Evolutionary conservation across 2,329 filamentous ascomycete genomes (phyloP), one percentile per base, ranked within the genome.

Genomic region (Arthrobotrys conoides): DNA sequence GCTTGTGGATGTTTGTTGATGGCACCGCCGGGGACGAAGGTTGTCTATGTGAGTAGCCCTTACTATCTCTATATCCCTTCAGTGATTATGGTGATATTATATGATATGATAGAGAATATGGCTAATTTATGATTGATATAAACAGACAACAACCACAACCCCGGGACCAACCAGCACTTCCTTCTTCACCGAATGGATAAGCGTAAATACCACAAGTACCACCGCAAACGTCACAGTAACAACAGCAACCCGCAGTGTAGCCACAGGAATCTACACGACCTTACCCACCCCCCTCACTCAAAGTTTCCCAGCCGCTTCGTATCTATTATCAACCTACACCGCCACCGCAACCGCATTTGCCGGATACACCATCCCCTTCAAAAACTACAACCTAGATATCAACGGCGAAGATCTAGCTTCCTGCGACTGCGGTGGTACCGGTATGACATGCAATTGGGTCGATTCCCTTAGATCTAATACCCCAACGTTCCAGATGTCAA

Each of bases 341-440:
- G 53, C 53, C 27, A 57, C 53, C 12, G 53, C 27, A 12, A 6
- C 5, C 53, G 24, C 24, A 10, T n/a, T 36, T 0, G 14, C 53
- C 20, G 12, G 27, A 5, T 49, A 49, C 20, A 10, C 8, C 5
- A 22, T 22, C 18, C 18, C 30, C 3, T 57, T 57, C 53, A 27
- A 10, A 18, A 57, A 57, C n/a, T 57, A 57, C n/a, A 57, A 57
- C n/a, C 16, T 57, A 8, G 53, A 36, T 2, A 10, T 57, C 5
- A 4, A 1, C 14, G 53, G 53, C 1, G 30, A 5, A 20, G 30
- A 36, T 14, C 53, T 57, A 5, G 53, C 22, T 3, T 36, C 5
- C 16, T 57, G 53, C 5, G 12, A 3, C n/a, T 57, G 53, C 46
- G 46, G 46, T 10, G 36, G 36, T 2, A 46, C 6, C 16, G 46